Conservation (phyloP, 441 rosid species). For the Croton laevigatus region DNA sequence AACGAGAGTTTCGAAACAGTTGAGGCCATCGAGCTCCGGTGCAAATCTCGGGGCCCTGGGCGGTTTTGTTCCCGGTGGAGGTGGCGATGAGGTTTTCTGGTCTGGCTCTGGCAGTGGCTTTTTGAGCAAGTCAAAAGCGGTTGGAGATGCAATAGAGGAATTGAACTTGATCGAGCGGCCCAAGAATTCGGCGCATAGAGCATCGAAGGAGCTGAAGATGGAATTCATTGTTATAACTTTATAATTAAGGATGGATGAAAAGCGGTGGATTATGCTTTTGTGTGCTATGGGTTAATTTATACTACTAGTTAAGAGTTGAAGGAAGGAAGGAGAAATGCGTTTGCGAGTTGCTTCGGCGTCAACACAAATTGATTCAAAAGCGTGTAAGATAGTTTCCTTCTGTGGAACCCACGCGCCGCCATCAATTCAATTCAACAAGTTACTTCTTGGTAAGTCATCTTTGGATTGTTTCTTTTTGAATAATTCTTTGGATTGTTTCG, state of each 20-base stretch:
- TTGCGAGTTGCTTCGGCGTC: neutral
- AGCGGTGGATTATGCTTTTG: neutral
- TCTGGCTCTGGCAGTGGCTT: neutral
- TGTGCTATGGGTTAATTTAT: neutral
- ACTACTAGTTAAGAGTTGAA: neutral
- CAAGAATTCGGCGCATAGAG: constrained; percentile 39
- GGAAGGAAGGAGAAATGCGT: neutral
- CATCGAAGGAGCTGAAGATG: constrained; percentile 53
- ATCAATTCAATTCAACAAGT: too few species aligned
- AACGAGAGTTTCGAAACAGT: constrained; percentile 55
- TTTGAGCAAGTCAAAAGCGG: neutral
- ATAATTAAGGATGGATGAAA: too few species aligned
- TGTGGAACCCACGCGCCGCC: too few species aligned
- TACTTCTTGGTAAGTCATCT: too few species aligned
- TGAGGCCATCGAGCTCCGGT: constrained; percentile 49
- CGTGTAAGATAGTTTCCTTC: neutral
- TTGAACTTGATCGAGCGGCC: constrained; percentile 24
- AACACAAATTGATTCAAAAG: neutral
- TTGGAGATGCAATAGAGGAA: constrained; percentile 20
- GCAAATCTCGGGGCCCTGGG: constrained; percentile 35
- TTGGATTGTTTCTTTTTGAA: too few species aligned
- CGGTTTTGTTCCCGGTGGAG: neutral
- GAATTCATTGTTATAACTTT: constrained; percentile 38
- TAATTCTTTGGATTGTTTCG: too few species aligned
- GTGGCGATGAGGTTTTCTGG: constrained; percentile 14